phyloP scores from a whole-genome alignment of 805 yeast species.

The Zygoascus biomembranicola region DNA sequence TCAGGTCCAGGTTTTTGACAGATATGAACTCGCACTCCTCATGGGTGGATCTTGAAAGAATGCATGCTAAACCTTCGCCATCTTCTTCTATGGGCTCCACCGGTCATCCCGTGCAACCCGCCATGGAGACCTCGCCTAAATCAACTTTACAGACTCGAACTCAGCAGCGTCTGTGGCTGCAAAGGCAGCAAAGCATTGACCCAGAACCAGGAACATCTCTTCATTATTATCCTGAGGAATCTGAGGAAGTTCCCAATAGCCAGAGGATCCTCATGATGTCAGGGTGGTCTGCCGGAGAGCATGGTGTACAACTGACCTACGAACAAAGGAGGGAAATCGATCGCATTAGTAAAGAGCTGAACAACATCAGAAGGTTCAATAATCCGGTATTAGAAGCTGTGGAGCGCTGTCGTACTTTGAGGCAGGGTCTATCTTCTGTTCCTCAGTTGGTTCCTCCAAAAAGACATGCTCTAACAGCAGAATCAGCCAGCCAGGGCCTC shows the following conservation, averaged over 20 bases:
- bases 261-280: neutral
- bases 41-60: neutral
- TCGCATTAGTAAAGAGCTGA: constrained; percentile 63
- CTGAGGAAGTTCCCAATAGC: neutral
- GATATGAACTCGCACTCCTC: neutral
- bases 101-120: neutral
- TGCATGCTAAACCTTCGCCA: neutral
- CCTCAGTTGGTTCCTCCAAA: constrained; percentile 1
- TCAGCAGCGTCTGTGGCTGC: constrained; percentile 78
- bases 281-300: constrained; percentile 1
- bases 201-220: neutral
- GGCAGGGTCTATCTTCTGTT: constrained; percentile 1
- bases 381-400: constrained; percentile 66
- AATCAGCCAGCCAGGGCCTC: constrained; percentile 3
- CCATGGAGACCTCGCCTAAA: neutral
- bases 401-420: constrained; percentile 33
- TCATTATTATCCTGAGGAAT: neutral
- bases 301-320: constrained; percentile 1
- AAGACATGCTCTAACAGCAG: constrained; percentile 1
- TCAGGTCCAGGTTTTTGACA: neutral
- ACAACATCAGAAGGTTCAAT: constrained; percentile 55
- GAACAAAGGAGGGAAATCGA: constrained; percentile 55
- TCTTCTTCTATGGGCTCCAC: neutral
- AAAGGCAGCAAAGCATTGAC: constrained; percentile 12
- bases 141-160: constrained; percentile 38